Conservation (phyloP, 2,329 filamentous ascomycete species). For the Davidsoniella virescens region DNA sequence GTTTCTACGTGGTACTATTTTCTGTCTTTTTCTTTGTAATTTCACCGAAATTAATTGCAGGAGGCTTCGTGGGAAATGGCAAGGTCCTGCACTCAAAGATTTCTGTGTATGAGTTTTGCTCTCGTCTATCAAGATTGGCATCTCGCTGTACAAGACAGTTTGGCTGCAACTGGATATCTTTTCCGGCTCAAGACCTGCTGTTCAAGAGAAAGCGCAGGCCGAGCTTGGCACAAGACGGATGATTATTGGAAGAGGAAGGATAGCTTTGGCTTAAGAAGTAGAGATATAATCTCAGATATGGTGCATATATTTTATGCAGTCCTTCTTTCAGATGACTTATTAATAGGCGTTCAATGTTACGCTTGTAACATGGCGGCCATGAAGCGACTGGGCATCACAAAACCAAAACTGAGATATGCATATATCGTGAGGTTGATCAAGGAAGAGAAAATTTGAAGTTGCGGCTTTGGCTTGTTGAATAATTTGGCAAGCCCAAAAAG, state of each 20-base stretch:
- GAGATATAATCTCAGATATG: not conserved
- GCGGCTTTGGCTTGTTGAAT: not conserved
- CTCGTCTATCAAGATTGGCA: constrained; percentile 8
- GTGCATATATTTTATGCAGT: not conserved
- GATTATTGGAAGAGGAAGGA: not conserved
- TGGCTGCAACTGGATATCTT: not conserved
- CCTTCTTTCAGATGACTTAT: not conserved
- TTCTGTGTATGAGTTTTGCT: constrained; percentile 10
- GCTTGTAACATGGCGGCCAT: not conserved
- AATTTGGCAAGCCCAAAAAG: not conserved
- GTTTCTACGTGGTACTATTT: not conserved
- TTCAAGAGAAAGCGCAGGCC: constrained; percentile 1
- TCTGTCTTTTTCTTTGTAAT: constrained; percentile 1
- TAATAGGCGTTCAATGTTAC: not conserved
- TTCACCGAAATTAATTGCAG: constrained; percentile 14
- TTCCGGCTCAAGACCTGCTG: constrained; percentile 12
- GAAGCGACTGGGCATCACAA: too few relatives aligned
- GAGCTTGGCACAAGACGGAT: constrained; percentile 13
- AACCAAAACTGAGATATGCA: too few relatives aligned
- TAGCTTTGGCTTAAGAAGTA: not conserved
- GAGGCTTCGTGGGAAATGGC: constrained; percentile 9
- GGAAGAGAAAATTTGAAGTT: not conserved
- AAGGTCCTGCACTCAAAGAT: constrained; percentile 14
- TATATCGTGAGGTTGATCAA: too few relatives aligned
- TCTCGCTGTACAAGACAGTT: not conserved